Percentiles rank a stretch among this genome's conserved stretches.
phyloP scores from a whole-genome alignment of 2,329 filamentous ascomycete genomes.

The Penicillium olsonii region DNA sequence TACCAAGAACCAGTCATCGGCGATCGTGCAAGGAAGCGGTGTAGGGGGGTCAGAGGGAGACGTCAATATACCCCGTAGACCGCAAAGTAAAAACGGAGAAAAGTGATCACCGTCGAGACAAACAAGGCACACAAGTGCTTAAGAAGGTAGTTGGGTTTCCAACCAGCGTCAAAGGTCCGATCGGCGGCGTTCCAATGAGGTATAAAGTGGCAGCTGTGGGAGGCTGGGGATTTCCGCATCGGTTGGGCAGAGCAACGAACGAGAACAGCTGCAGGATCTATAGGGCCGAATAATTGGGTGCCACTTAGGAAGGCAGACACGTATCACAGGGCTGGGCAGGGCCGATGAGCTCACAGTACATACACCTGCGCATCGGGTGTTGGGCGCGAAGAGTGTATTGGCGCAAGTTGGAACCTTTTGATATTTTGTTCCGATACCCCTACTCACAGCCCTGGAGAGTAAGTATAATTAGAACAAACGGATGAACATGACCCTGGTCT shows the following conservation, averaged over 20 bases:
- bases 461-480: neutral
- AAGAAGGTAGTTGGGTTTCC: constrained; percentile 3
- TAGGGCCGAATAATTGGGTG: constrained; percentile 21
- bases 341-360: constrained; percentile 18
- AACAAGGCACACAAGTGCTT: constrained; percentile 2
- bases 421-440: too few species aligned
- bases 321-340: constrained; percentile 15
- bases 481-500: neutral
- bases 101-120: neutral
- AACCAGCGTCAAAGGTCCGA: constrained; percentile 15
- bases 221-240: constrained; percentile 24
- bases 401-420: constrained; percentile 9
- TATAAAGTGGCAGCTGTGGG: constrained; percentile 14
- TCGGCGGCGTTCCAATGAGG: constrained; percentile 8
- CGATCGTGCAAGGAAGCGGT: constrained; percentile 15
- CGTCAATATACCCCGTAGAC: constrained; percentile 14
- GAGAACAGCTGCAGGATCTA: constrained; percentile 5
- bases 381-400: constrained; percentile 22
- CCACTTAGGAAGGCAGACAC: constrained; percentile 21
- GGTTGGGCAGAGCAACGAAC: constrained; percentile 28
- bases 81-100: neutral
- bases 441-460: too few species aligned
- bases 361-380: constrained; percentile 8
- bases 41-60: neutral
- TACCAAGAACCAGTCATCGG: constrained; percentile 19